Evolutionary conservation across 2,329 filamentous ascomycete species (phyloP), one percentile per base, ranked within the genome.

Genomic region (Aspergillus tubingensis): DNA sequence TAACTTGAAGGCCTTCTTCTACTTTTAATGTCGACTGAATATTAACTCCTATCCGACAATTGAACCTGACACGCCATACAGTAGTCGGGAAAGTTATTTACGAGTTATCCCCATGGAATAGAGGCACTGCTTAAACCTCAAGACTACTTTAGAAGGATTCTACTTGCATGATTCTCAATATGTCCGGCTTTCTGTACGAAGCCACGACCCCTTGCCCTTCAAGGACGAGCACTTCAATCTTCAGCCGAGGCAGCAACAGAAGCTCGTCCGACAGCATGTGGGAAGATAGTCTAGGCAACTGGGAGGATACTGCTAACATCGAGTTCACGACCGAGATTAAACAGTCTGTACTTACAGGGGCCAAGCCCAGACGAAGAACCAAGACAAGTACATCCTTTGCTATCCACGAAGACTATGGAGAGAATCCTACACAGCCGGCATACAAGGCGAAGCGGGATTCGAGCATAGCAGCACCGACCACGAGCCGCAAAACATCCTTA

Each of bases 281-380:
- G 65, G 67, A 73, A 23, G 68, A 67, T 23, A 68, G 68, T 32
- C 56, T 67, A 25, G 63, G 62, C 32, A 48, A 57, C 54, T 65
- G 69, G 10, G 76, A 79, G n/a, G 67, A 73, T 15, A 80, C 78
- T 0, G 70, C 62, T 5, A 72, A 75, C 17, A 65, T 80, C 21
- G 76, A 80, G 7, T 80, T 76, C 61, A 80, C 77, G 3, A 75
- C 74, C 11, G 76, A 77, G 49, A 70, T 80, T 53, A 68, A 65
- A 52, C 62, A 67, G 17, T 70, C 74, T 0, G 65, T 72, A 5
- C 64, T 73, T 25, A 73, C 63, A 13, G 67, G 67, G 38, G 68
- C 61, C 47, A 74, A 71, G 38, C 72, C 71, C 19, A 69, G 69
- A 54, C 67, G 73, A 65, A 67, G 65, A 51, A 70, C 67, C 39